Base-by-base conservation (phyloP, 345 rosid genomes). In the Syzygium aromaticum region DNA sequence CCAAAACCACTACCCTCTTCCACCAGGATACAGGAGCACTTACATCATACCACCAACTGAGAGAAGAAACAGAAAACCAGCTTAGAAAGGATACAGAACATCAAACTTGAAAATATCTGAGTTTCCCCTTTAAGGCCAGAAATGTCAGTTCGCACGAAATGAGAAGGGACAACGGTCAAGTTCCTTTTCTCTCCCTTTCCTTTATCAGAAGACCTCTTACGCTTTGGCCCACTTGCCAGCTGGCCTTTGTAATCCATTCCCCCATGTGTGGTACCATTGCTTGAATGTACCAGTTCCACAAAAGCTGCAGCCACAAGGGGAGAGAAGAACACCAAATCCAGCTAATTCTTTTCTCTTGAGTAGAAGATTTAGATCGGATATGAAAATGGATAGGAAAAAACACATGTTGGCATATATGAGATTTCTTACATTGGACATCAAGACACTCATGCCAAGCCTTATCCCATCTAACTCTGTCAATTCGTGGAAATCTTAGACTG, bases 391-490 rank as follows among this genome's bases (percentile, higher is more conserved):
- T 59, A 86, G 43, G 54, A 64, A 14, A 51, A 56, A 73, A 17
- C 28, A 87, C 61, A 8, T 84, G 82, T 86, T 63, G 9, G 12
- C 54, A 85, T 46, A 51, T 27, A 51, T 61, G 84, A 86, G 14
- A 84, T 84, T 59, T 59, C 95, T 93, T 92, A 97, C 99, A 93
- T 87, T 95, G 98, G 89, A 97, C 96, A 88, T 96, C 98, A 54
- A 96, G 98, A 89, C 99, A 97, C 87, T 96, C 99, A 89, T 97
- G 93, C 99, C 99, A 96, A 77, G 98, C 98, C 91, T 97, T 97
- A 92, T 97, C 99, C 92, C 94, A 97, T 93, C 97, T 92, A 87
- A 97, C 99, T 91, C 94, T 91, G 87, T 97, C 98, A 90, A 97
- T 95, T 40, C 99, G 99, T 84, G 99, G 99, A 90, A 97, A 97